Conservation (phyloP, 176 grass and related monocot species). For the Bolboschoenus planiculmis region DNA sequence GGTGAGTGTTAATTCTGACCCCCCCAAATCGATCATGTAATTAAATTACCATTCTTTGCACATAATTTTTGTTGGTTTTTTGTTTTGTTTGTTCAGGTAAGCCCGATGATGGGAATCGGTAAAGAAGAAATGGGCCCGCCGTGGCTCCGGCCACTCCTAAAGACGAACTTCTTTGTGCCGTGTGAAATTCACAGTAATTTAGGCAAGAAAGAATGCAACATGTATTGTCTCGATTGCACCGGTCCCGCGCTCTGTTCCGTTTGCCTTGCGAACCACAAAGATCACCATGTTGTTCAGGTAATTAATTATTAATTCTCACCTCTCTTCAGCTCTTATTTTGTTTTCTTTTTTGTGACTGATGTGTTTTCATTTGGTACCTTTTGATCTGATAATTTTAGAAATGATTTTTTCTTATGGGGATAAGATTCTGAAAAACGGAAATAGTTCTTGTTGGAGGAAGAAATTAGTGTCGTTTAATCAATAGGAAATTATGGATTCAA, state of each 20-base stretch:
- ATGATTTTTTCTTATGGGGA: neutral
- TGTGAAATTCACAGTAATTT: constrained; percentile 37
- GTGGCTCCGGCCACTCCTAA: constrained; percentile 40
- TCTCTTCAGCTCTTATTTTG: neutral
- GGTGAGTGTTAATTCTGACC: constrained; percentile 7
- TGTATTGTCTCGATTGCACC: constrained; percentile 49
- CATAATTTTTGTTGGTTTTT: neutral
- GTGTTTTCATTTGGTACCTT: neutral
- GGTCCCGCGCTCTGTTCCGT: constrained; percentile 30
- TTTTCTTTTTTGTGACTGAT: neutral
- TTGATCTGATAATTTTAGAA: neutral
- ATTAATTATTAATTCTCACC: neutral
- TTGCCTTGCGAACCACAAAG: constrained; percentile 32
- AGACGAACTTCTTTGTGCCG: constrained; percentile 34
- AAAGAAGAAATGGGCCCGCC: constrained; percentile 20
- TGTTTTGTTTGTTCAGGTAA: constrained; percentile 26
- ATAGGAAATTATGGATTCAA: neutral
- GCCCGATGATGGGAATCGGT: constrained; percentile 24
- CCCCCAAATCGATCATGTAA: neutral
- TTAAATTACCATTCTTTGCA: neutral
- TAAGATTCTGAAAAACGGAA: neutral
- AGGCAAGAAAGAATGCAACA: constrained; percentile 51
- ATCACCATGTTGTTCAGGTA: constrained; percentile 40
- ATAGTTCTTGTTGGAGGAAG: neutral
- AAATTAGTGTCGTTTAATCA: neutral